These are phyloP conservation scores for Pholiota molesta DNA, from an alignment of 768 basidiomycete species.

Conservation along the genomic window DNA sequence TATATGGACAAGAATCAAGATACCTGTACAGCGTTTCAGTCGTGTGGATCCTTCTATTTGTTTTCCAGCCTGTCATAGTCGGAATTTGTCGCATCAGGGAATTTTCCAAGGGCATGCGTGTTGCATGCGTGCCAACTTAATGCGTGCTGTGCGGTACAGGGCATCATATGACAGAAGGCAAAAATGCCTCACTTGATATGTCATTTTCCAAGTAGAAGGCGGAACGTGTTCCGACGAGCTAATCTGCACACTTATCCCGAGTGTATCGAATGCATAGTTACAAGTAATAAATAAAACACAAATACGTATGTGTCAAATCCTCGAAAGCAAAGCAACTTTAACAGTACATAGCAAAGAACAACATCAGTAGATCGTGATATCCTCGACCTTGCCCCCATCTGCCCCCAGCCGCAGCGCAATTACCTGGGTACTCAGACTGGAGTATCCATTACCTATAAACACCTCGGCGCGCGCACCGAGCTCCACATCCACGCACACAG, in stretches of 20 bases:
- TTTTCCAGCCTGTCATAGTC: too few relatives aligned
- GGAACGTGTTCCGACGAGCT: too few relatives aligned
- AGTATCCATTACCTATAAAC: constrained; percentile 53
- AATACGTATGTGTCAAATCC: background rate
- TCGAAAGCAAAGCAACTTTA: background rate
- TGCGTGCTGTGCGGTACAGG: too few relatives aligned
- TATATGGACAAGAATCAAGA: background rate
- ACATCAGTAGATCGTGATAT: constrained; percentile 38
- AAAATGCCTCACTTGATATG: too few relatives aligned
- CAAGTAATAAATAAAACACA: background rate
- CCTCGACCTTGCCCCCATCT: constrained; percentile 34
- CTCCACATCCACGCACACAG: constrained; percentile 48
- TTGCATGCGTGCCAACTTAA: too few relatives aligned
- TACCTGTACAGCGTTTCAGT: background rate
- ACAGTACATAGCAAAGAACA: background rate
- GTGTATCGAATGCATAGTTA: background rate
- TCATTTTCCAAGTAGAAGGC: too few relatives aligned
- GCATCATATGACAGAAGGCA: too few relatives aligned
- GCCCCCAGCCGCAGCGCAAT: constrained; percentile 44
- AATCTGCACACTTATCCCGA: too few relatives aligned
- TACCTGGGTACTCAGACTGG: constrained; percentile 48
- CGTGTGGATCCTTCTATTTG: too few relatives aligned
- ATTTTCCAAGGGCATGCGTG: too few relatives aligned
- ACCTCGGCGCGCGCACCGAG: constrained; percentile 44
- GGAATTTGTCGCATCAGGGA: too few relatives aligned